Evolutionary conservation across 768 basidiomycete genomes (phyloP).

Genomic region (Suillus lakei): DNA sequence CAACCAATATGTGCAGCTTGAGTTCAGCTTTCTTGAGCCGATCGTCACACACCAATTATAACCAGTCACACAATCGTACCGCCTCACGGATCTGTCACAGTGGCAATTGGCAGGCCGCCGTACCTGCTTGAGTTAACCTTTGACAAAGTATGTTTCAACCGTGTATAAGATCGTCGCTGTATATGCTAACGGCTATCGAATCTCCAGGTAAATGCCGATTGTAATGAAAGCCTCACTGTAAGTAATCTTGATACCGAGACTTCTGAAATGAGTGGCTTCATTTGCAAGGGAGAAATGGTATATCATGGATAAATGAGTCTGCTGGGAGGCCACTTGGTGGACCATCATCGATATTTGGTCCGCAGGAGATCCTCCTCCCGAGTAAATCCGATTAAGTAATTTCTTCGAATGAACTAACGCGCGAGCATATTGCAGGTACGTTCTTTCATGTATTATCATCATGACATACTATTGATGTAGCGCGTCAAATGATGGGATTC

Average conservation of each 20-base stretch:
- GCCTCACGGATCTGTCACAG: not conserved
- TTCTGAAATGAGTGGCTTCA: not conserved
- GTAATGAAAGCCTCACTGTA: not conserved
- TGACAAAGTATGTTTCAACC: not conserved
- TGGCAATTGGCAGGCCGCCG: not conserved
- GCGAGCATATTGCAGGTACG: not conserved
- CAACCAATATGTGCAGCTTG: not conserved
- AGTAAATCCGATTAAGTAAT: not conserved
- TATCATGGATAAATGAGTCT: not conserved
- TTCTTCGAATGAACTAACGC: not conserved
- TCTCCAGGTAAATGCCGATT: not conserved
- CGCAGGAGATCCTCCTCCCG: not conserved
- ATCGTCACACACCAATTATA: too few species aligned
- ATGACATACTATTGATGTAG: not conserved
- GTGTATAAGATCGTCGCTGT: not conserved
- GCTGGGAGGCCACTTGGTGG: not conserved
- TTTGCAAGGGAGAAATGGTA: not conserved
- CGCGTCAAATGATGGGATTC: not conserved
- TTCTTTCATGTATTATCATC: not conserved
- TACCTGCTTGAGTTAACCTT: not conserved
- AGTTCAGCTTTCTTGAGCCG: not conserved
- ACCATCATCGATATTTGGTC: not conserved
- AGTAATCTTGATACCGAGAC: not conserved
- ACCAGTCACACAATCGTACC: not conserved
- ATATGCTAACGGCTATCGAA: not conserved